Base-by-base conservation (phyloP, 1,284 basidiomycete species). In the Trichosporon inkin region DNA sequence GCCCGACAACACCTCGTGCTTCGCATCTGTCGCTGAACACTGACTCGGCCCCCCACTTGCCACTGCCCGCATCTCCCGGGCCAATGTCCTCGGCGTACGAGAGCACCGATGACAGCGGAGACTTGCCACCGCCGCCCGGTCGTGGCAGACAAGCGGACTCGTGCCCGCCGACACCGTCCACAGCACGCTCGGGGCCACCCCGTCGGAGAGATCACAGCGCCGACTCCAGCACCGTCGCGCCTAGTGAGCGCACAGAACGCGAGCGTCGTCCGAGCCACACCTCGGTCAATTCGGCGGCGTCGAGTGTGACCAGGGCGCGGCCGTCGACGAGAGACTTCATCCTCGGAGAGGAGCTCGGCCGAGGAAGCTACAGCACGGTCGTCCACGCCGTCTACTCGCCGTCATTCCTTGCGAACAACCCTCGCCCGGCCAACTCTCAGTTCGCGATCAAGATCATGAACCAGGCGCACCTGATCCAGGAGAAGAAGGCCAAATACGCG, bases 401-500 rank as follows among this genome's bases (percentile, higher is more conserved):
- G 8, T 16, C 44, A 3, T 49, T 49, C 44, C 44, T 49, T 7
- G 44, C 44, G 17, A 49, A 49, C 24, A 57, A 24, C 17, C 40
- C 55, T 6, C 51, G 55, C 20, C 20, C 28, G 19, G 22, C 51
- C 55, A 17, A 38, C 34, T 6, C 53, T 10, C 66, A 73, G 40
- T 82, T 79, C 62, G 81, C 81, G 7, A 76, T 82, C 68, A 82
- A 82, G 60, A 79, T 81, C 32, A 79, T 82, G 65, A 80, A 82
- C 64, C 81, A 82, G 66, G 69, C 71, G 19, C 78, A 80, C 56
- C 73, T 80, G 20, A 67, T 79, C 20, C 76, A 78, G 53, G 80
- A 82, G 70, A 80, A 80, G 64, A 82, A 82, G 68, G 78, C 76
- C 3, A 81, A 82, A 60, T 82, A 82, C 62, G 81, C 81, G n/a